Evolutionary conservation across 495 filamentous ascomycete genomes (phyloP), one percentile per base, ranked within the genome.

Genomic region (Physcia stellaris): DNA sequence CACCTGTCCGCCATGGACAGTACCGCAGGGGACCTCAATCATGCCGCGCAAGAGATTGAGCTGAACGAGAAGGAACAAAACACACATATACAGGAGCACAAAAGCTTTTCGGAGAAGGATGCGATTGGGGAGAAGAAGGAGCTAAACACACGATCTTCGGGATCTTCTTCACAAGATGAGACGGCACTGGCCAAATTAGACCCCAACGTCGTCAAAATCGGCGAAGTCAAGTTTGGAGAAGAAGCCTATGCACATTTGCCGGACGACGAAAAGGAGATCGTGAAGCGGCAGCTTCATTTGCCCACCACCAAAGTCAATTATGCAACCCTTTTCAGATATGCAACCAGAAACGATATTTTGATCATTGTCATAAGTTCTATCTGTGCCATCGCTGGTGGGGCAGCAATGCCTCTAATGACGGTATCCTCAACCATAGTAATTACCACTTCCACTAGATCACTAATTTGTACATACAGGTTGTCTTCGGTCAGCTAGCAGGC

Each of bases 371-470:
- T 84, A 37, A 73, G 74, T 43, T 53, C 62, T 10, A 49, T 94
- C 27, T 75, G 71, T 40, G 70, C 85, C 41, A 84, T 92, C 49
- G 73, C 70, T 26, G 85, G 72, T 10, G 88, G 86, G 37, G 81
- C 85, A 38, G 81, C 78, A 5, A 55, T 93, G 52, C 88, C 88
- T 1, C 58, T 94, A 28, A 93, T 94, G 73, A 94, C 88, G 0
- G 71, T 92, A 45, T 51, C 56, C 60, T n/a, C n/a, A n/a, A n/a
- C n/a, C n/a, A n/a, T n/a, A n/a, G n/a, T n/a, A n/a, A n/a, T n/a
- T n/a, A n/a, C n/a, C n/a, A n/a, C n/a, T n/a, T n/a, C n/a, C n/a
- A n/a, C n/a, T n/a, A n/a, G n/a, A n/a, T 15, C 9, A 20, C 26
- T 12, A 13, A 4, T 33, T 17, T 20, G 40, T 37, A 23, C 10